These are phyloP conservation scores for Marsdenia floribunda DNA, from an alignment of 257 asterid genomes.

Conservation along the genomic window DNA sequence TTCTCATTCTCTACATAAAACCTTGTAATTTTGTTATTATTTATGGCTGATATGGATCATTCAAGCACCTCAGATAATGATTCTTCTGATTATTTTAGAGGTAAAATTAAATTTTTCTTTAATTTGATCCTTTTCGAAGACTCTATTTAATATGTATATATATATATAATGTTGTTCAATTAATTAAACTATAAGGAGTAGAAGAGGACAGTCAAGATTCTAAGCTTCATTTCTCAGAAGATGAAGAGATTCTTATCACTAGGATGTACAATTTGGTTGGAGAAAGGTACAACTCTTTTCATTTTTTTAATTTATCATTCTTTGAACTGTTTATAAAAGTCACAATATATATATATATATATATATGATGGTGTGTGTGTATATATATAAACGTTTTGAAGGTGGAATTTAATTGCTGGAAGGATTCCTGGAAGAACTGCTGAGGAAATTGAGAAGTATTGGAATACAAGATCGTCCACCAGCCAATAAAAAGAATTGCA, in stretches of 20 bases:
- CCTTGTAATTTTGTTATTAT: too few species aligned
- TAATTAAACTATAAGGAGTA: neutral
- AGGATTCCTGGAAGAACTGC: constrained; percentile 60
- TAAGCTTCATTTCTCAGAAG: constrained; percentile 26
- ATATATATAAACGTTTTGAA: neutral
- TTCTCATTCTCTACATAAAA: neutral
- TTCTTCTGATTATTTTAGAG: constrained; percentile 8
- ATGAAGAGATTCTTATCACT: constrained; percentile 28
- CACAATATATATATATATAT: too few species aligned
- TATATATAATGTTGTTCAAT: too few species aligned
- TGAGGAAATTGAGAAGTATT: constrained; percentile 40
- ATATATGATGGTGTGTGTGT: too few species aligned
- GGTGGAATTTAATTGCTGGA: constrained; percentile 58
- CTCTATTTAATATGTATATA: too few species aligned
- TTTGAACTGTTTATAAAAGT: too few species aligned
- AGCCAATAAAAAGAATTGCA: constrained; percentile 6
- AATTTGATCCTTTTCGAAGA: too few species aligned
- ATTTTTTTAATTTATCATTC: neutral
- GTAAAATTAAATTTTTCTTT: constrained; percentile 7
- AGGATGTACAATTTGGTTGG: constrained; percentile 31
- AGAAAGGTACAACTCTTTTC: constrained; percentile 9
- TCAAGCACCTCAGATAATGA: constrained; percentile 15
- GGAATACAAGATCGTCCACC: constrained; percentile 23
- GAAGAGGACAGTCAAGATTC: constrained; percentile 12
- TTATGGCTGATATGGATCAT: constrained; percentile 19